Conservation (phyloP, 768 basidiomycete genomes). For the Albatrellus ellisii region DNA sequence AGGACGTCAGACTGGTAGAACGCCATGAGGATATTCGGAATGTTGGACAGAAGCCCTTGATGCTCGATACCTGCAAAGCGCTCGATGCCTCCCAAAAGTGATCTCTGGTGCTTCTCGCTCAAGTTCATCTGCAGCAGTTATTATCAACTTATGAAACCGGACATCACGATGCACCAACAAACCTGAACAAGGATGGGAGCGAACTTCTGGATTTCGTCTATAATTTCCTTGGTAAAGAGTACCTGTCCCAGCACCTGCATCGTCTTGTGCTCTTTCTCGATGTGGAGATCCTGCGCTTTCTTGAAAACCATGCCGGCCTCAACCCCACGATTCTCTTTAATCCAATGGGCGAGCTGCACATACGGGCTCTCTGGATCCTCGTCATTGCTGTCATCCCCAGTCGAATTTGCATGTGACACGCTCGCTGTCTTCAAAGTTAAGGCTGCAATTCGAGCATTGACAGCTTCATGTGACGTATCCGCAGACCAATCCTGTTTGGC, state of each 20-base stretch:
- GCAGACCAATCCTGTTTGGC: constrained; percentile 78
- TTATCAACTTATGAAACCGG: neutral
- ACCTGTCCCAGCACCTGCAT: constrained; percentile 73
- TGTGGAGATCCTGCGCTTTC: constrained; percentile 82
- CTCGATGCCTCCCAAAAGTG: constrained; percentile 88
- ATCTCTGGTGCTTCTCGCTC: constrained; percentile 92
- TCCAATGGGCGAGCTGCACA: constrained; percentile 70
- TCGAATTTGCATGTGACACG: constrained; percentile 32
- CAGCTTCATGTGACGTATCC: constrained; percentile 85
- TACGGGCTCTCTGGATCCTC: constrained; percentile 85
- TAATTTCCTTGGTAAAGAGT: constrained; percentile 65
- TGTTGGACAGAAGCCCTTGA: constrained; percentile 52
- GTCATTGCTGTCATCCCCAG: constrained; percentile 81
- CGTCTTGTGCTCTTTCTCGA: constrained; percentile 92
- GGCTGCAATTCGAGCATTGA: constrained; percentile 67
- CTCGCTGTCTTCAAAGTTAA: constrained; percentile 47
- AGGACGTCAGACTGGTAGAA: constrained; percentile 88
- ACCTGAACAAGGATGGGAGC: constrained; percentile 70
- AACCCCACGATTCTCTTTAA: constrained; percentile 53
- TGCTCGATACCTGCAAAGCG: constrained; percentile 65
- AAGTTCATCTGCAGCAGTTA: constrained; percentile 54
- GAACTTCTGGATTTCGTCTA: constrained; percentile 52
- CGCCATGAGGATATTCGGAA: constrained; percentile 89
- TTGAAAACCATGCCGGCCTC: constrained; percentile 63
- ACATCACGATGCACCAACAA: constrained; percentile 15